These are phyloP conservation scores for Plectosphaerella plurivora DNA, from an alignment of 2,329 filamentous ascomycete genomes.

Conservation along the genomic window DNA sequence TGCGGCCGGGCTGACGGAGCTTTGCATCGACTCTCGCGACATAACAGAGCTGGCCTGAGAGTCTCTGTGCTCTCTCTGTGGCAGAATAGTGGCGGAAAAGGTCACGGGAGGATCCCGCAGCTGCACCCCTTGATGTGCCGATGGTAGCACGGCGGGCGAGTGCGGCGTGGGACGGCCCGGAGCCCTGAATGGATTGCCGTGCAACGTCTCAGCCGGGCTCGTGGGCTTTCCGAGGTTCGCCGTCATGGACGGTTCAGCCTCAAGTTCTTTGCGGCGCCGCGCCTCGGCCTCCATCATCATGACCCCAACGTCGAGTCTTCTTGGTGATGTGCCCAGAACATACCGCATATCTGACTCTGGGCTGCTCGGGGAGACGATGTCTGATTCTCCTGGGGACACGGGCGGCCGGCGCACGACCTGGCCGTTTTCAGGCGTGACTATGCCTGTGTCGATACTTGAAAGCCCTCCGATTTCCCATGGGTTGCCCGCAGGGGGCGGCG, in stretches of 20 bases:
- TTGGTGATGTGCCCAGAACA: background rate
- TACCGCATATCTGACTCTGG: background rate
- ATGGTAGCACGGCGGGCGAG: too few species aligned
- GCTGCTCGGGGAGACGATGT: background rate
- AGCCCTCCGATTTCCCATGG: constrained; percentile 35
- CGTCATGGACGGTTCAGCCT: background rate
- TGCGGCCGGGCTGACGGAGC: constrained; percentile 20
- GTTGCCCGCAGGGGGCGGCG: constrained; percentile 32
- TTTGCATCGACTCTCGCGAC: constrained; percentile 29
- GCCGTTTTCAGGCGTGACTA: background rate
- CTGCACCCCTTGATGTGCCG: too few species aligned
- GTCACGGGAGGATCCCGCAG: too few species aligned
- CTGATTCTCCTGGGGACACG: background rate
- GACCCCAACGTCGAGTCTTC: background rate
- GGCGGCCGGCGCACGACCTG: background rate
- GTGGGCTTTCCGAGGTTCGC: background rate
- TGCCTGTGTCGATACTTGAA: constrained; percentile 2
- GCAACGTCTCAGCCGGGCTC: background rate
- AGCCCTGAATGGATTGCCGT: background rate
- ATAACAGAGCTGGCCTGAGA: constrained; percentile 10
- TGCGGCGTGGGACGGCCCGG: too few species aligned
- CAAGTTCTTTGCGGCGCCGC: background rate
- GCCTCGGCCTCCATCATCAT: background rate
- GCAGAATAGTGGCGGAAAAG: constrained; percentile 1
- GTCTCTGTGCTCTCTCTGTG: constrained; percentile 1